Percentiles rank a stretch among this genome's conserved stretches.
phyloP scores from a whole-genome alignment of 176 grass and related monocot species.

The Oryza punctata region DNA sequence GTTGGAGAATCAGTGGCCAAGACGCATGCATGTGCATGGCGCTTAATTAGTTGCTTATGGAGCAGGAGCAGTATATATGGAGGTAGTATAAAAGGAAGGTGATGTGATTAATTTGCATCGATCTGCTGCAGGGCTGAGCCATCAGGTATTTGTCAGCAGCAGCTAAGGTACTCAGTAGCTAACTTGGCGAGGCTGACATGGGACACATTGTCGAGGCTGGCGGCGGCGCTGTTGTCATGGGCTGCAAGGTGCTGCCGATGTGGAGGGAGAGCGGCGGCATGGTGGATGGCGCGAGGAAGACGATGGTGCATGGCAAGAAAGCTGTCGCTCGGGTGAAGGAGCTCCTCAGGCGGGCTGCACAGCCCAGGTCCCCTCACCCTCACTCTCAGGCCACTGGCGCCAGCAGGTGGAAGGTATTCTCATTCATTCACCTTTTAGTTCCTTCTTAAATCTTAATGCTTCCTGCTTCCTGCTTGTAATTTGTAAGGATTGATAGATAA shows the following conservation, averaged over 20 bases:
- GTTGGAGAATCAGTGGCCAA: slow-evolving; percentile 24
- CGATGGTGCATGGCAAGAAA: slow-evolving; percentile 50
- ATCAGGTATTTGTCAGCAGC: neutral
- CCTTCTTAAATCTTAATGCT: no score
- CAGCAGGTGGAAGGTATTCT: slow-evolving; percentile 50
- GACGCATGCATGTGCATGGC: slow-evolving; percentile 3
- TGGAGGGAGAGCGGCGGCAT: slow-evolving; percentile 38
- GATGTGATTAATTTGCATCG: neutral
- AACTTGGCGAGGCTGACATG: slow-evolving; percentile 6
- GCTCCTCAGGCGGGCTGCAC: slow-evolving; percentile 47
- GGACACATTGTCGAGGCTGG: slow-evolving; percentile 40
- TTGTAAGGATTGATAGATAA: no score
- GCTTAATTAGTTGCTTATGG: neutral
- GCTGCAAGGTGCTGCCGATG: slow-evolving; percentile 57
- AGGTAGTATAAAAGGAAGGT: neutral
- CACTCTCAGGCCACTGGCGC: neutral
- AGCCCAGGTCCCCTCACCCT: slow-evolving; percentile 35
- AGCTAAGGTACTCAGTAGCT: no score
- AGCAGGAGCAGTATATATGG: neutral
- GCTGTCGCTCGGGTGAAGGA: slow-evolving; percentile 57
- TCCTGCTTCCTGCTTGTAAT: neutral
- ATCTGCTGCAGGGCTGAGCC: neutral
- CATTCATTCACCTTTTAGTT: neutral
- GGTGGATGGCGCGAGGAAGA: slow-evolving; percentile 43
- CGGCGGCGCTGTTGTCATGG: slow-evolving; percentile 30